Evolutionary conservation across 345 rosid genomes (phyloP), one percentile per base, ranked within the genome.

Genomic region (Heritiera fomes): DNA sequence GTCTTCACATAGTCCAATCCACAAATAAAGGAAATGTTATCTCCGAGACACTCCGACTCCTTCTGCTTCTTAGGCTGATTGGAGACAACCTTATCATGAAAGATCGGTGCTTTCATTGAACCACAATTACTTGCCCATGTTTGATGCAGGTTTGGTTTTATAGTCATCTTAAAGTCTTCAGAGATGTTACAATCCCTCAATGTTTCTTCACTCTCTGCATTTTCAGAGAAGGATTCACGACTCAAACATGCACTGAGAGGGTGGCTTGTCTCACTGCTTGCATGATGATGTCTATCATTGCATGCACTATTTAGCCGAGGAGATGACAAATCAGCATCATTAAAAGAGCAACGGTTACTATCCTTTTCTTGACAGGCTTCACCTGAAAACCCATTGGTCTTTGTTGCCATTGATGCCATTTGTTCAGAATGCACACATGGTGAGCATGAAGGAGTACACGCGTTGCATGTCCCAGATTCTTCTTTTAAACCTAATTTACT

Each of bases 161-260:
- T 41, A 59, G 13, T 59, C 77, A 59, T 74, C 38, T 74, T 74
- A 40, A 32, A 23, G 52, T 59, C 53, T 46, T 70, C 78, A 53
- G 59, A 69, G 23, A 49, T 23, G 58, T 38, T 46, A 49, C 66
- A 71, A 78, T 40, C 82, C 73, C 49, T 63, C 43, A 52, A 65
- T 20, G 43, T 55, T 47, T 30, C 79, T 76, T 76, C 71, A 76
- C 65, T 76, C 71, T 75, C 78, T 65, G 46, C 75, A 79, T 56
- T 66, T 76, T 83, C 78, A 41, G 78, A 76, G 79, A 75, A 62
- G 30, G 85, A 79, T 64, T 65, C 80, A 62, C 50, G 77, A 75
- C 79, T 84, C 28, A 81, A 80, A 43, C 86, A 78, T 55, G 78
- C 81, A 81, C 80, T 80, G 59, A 63, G 40, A 30, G 60, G 79